Evolutionary conservation across 768 basidiomycete species (phyloP).

Genomic region (Cubamyces lactineus): DNA sequence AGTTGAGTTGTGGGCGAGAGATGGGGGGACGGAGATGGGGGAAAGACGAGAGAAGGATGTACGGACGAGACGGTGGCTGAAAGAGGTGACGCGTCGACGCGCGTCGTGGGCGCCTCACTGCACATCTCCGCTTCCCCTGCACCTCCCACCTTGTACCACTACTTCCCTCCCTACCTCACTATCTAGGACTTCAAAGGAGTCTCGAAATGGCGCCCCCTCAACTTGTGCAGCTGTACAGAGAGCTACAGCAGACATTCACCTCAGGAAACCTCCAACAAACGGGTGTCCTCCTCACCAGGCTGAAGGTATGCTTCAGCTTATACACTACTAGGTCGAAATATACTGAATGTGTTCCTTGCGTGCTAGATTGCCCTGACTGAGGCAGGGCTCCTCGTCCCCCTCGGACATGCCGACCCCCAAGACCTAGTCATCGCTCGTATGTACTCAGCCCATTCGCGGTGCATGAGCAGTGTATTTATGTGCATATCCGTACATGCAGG

Average conservation of each 20-base stretch:
- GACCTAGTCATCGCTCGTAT: slow-evolving; percentile 78
- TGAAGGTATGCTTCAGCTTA: slow-evolving; percentile 62
- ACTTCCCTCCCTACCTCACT: neutral
- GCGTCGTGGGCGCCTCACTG: slow-evolving; percentile 31
- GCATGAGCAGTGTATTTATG: neutral
- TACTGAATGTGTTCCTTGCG: neutral
- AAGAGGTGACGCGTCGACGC: slow-evolving; percentile 45
- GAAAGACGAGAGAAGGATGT: neutral
- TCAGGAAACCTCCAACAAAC: slow-evolving; percentile 71
- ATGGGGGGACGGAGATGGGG: slow-evolving; percentile 35
- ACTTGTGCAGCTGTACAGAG: slow-evolving; percentile 63
- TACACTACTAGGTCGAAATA: neutral
- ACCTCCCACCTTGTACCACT: slow-evolving; percentile 2
- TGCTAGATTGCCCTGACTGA: slow-evolving; percentile 76
- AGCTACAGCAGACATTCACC: slow-evolving; percentile 68
- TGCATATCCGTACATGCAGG: slow-evolving; percentile 47
- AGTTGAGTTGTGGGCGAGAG: slow-evolving; percentile 25
- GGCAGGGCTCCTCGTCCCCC: slow-evolving; percentile 76
- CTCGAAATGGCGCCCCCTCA: slow-evolving; percentile 51
- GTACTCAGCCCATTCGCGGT: slow-evolving; percentile 32
- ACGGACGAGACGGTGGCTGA: slow-evolving; percentile 25
- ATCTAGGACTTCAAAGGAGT: neutral
- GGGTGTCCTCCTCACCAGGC: slow-evolving; percentile 62
- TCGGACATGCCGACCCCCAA: slow-evolving; percentile 58
- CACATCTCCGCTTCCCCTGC: slow-evolving; percentile 10